Evolutionary conservation across 208 protist genomes (phyloP), one percentile per base, ranked within the genome.

Genomic region (Acanthamoeba castellanii): DNA sequence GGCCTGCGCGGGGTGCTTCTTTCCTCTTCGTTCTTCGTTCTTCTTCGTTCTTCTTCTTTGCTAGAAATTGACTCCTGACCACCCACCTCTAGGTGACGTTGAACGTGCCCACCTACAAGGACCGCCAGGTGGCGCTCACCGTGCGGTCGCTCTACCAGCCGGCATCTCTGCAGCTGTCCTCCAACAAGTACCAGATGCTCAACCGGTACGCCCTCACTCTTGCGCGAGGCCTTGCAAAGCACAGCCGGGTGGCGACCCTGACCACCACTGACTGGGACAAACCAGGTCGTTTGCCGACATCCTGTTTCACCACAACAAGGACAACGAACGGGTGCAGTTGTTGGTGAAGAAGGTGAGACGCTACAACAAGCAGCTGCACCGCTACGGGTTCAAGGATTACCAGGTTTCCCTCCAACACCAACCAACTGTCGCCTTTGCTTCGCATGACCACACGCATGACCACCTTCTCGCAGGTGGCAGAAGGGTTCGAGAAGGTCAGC

Each of bases 371-470:
- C 11, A 61, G 30, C 52, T 88, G 42, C 42, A 55, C n/a, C 30
- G 30, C 22, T 88, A 88, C 81, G 81, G 52, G n/a, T 61, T 88
- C 30, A 88, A 59, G 81, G 81, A 88, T 47, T 88, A 88, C n/a
- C 81, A 88, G 42, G 42, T 88, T 47, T 47, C 42, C 42, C 42
- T 11, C 42, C 42, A 47, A 47, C 42, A 47, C 6, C 42, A 47
- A 47, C 42, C 42, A 0, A 47, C 42, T 37, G 37, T 37, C 37
- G 37, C 37, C 37, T 37, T 0, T 37, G 37, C 37, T 37, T 37
- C 42, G 42, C 5, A 47, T 3, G 42, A 47, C 3, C 42, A 47
- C 42, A 47, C 42, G 42, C 42, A n/a, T 47, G 42, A 47, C 42
- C 27, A 6, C 61, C 61, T 9, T 8, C 27, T 68, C 7, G 5